Percentiles rank a stretch among this genome's conserved stretches.
phyloP scores from a whole-genome alignment of 202 grass and related monocot species.

The Zizania palustris region DNA sequence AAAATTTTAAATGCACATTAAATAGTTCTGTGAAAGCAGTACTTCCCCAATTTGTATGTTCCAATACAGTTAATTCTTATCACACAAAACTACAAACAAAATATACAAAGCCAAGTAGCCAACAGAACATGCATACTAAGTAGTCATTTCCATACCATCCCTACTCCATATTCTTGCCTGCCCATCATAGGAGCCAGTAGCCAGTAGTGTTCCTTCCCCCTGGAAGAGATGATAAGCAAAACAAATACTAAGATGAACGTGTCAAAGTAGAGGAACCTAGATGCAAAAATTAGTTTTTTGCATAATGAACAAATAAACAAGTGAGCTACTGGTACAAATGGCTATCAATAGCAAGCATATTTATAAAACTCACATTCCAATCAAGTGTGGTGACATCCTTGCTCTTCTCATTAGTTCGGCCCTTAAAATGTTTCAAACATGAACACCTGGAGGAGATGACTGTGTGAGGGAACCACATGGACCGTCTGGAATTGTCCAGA shows the following conservation, averaged over 20 bases:
- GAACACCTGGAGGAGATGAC: conserved; percentile 60
- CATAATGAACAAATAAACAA: conserved; percentile 3
- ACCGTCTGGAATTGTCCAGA: conserved; percentile 96
- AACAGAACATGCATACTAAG: conserved; percentile 1
- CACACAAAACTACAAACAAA: neutral
- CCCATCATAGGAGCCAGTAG: conserved; percentile 96
- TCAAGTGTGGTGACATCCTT: conserved; percentile 99
- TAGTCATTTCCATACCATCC: conserved; percentile 65
- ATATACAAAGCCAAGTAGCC: neutral
- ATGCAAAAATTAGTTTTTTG: conserved; percentile 7
- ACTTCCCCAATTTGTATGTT: neutral
- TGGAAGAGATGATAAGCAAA: conserved; percentile 37
- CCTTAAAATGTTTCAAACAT: conserved; percentile 98
- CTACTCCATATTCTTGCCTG: conserved; percentile 95
- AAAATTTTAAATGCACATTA: neutral
- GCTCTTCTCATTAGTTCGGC: conserved; percentile 88
- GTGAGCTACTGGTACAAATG: neutral
- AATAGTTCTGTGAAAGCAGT: neutral
- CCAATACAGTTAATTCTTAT: neutral
- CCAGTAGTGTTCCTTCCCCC: conserved; percentile 87
- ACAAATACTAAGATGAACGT: conserved; percentile 23
- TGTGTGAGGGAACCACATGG: conserved; percentile 69
- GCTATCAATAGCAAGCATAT: conserved; percentile 29
- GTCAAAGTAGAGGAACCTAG: conserved; percentile 7
- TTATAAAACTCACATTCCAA: conserved; percentile 79